A percentile compares a stretch with the other conserved stretches of the same genome.
Evolutionary conservation across 2,329 filamentous ascomycete genomes (phyloP).

Genomic region (Sclerotiophoma versabilis): DNA sequence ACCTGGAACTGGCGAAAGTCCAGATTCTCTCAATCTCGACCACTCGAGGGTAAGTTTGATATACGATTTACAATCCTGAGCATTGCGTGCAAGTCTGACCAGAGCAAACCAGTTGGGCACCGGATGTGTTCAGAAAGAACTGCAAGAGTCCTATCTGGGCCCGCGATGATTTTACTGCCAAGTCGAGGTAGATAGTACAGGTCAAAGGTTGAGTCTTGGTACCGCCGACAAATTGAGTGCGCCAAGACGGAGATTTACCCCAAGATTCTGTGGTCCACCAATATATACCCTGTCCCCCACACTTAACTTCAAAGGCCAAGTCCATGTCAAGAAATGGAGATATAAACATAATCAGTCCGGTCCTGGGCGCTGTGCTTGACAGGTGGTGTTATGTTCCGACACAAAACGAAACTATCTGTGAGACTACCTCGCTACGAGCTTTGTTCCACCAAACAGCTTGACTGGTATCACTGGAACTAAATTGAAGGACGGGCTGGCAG

Average conservation of each 20-base stretch:
- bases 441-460: conserved; percentile 11
- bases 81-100: too few species aligned
- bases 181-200: neutral
- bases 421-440: neutral
- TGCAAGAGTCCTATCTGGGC: neutral
- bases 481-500: neutral
- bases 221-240: conserved; percentile 4
- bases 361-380: conserved; percentile 2
- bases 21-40: too few species aligned
- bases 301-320: neutral
- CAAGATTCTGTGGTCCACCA: conserved; percentile 5
- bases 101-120: too few species aligned
- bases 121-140: too few species aligned
- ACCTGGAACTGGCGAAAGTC: too few species aligned
- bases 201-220: neutral
- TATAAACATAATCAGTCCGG: neutral
- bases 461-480: neutral
- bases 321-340: neutral
- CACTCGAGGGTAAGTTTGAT: too few species aligned
- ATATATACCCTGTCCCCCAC: neutral
- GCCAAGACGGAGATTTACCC: conserved; percentile 14
- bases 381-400: neutral
- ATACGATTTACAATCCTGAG: too few species aligned
- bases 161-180: neutral
- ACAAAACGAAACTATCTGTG: neutral